These are phyloP conservation scores for Hypoxylon perforatum DNA, from an alignment of 495 filamentous ascomycete genomes.

Conservation along the genomic window DNA sequence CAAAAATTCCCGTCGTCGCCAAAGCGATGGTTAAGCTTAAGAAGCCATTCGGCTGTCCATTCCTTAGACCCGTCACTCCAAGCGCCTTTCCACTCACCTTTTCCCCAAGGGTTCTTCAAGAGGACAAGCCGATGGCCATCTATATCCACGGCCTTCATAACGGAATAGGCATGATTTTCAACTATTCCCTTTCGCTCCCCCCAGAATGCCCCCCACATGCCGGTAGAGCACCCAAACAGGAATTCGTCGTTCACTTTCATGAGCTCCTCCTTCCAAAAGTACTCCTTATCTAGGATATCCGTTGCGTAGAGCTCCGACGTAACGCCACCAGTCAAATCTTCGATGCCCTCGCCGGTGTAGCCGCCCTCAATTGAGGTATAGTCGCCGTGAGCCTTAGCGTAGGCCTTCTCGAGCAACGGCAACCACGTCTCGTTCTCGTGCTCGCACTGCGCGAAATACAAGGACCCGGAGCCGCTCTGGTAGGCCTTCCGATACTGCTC, in stretches of 20 bases:
- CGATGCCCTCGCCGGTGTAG: slow-evolving; percentile 87
- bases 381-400: slow-evolving; percentile 94
- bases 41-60: slow-evolving; percentile 91
- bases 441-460: slow-evolving; percentile 89
- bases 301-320: slow-evolving; percentile 82
- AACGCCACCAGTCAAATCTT: slow-evolving; percentile 93
- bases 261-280: slow-evolving; percentile 89
- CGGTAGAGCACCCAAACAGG: slow-evolving; percentile 84
- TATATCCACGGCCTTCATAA: slow-evolving; percentile 83
- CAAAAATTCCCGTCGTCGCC: slow-evolving; percentile 85
- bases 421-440: slow-evolving; percentile 94
- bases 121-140: slow-evolving; percentile 79
- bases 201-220: slow-evolving; percentile 68
- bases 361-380: slow-evolving; percentile 86
- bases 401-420: slow-evolving; percentile 93
- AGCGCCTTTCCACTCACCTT: slow-evolving; percentile 81
- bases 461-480: slow-evolving; percentile 76
- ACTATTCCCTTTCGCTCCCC: slow-evolving; percentile 77
- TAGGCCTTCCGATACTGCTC: slow-evolving; percentile 80
- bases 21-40: slow-evolving; percentile 80
- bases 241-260: slow-evolving; percentile 88
- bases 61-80: slow-evolving; percentile 93
- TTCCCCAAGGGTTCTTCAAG: slow-evolving; percentile 91
- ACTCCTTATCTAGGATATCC: slow-evolving; percentile 87
- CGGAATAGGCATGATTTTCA: slow-evolving; percentile 88